Evolutionary conservation across 2,329 filamentous ascomycete species (phyloP), one percentile per base, ranked within the genome.

Genomic region (Biscogniauxia mediterranea): DNA sequence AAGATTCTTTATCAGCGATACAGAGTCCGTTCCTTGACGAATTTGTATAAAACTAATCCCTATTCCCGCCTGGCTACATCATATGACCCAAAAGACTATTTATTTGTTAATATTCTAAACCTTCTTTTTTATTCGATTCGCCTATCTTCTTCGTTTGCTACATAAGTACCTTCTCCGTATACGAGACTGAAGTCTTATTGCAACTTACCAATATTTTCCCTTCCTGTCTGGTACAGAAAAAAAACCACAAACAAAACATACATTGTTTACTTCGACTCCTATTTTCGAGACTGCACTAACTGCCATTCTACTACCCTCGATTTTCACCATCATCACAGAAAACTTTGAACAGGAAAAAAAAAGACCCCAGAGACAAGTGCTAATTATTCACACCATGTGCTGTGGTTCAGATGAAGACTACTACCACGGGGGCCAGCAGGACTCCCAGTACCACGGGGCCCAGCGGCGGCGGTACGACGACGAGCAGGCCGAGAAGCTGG

Each of bases 341-440:
- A 32, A 32, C 28, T 28, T 5, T 32, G 19, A 52, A 59, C n/a
- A 32, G 20, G 23, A 52, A 8, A 11, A 54, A 28, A 13, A 50
- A 20, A 46, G 26, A 57, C 54, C 58, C 49, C 11, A 25, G 13
- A 49, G 11, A 38, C 20, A 57, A 17, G 53, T 23, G 8, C 51
- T 54, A 49, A 38, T 2, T 51, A 17, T 52, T 23, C 42, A 59
- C 42, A 59, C 51, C 15, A 68, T 69, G 67, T 63, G 61, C 50
- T 64, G 58, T 53, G 49, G 62, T 46, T 59, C 57, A 38, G 8
- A 42, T 7, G 59, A 63, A n/a, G 61, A 64, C 19, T 65, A 65
- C 54, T 21, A 66, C 23, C 42, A 28, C 3, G 55, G 52, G 28
- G 54, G 54, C 61, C 53, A 61, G 9, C 52, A 9, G 20, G 11